Conservation (phyloP, 805 yeast species). For the Ogataea sp. region DNA sequence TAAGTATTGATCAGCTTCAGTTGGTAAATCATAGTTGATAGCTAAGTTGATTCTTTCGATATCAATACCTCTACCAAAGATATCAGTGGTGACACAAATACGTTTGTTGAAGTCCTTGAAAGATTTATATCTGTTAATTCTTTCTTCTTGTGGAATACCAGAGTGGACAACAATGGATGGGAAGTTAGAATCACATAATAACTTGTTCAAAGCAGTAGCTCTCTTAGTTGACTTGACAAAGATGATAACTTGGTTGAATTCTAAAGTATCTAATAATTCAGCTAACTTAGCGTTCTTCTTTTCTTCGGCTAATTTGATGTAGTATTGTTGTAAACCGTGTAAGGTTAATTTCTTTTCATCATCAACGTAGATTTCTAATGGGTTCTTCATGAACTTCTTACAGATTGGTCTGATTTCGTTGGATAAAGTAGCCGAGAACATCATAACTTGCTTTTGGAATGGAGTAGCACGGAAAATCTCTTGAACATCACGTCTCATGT, state of each 20-base stretch:
- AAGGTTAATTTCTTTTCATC: constrained; percentile 95
- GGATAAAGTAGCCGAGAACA: constrained; percentile 95
- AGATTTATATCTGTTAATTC: constrained; percentile 92
- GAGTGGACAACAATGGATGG: constrained; percentile 97
- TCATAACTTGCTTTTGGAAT: constrained; percentile 98
- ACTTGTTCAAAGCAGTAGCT: constrained; percentile 84
- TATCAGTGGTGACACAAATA: constrained; percentile 97
- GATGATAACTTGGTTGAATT: constrained; percentile 96
- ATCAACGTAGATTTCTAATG: constrained; percentile 94
- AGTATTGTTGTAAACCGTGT: constrained; percentile 97
- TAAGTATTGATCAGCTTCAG: constrained; percentile 94
- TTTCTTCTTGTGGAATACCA: constrained; percentile 93
- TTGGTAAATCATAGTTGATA: constrained; percentile 93
- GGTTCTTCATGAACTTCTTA: constrained; percentile 96
- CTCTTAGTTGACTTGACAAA: constrained; percentile 88
- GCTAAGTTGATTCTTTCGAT: constrained; percentile 98
- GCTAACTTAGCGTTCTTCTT: constrained; percentile 91
- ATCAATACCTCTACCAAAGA: constrained; percentile 98
- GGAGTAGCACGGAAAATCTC: constrained; percentile 97
- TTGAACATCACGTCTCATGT: constrained; percentile 98
- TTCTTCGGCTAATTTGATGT: constrained; percentile 77
- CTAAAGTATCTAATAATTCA: constrained; percentile 86
- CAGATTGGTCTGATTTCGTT: constrained; percentile 94
- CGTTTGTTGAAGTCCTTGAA: constrained; percentile 98
- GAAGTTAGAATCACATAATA: constrained; percentile 87